These are phyloP conservation scores for Mortierella hygrophila DNA, from an alignment of 192 early-diverging fungal species.

Conservation along the genomic window DNA sequence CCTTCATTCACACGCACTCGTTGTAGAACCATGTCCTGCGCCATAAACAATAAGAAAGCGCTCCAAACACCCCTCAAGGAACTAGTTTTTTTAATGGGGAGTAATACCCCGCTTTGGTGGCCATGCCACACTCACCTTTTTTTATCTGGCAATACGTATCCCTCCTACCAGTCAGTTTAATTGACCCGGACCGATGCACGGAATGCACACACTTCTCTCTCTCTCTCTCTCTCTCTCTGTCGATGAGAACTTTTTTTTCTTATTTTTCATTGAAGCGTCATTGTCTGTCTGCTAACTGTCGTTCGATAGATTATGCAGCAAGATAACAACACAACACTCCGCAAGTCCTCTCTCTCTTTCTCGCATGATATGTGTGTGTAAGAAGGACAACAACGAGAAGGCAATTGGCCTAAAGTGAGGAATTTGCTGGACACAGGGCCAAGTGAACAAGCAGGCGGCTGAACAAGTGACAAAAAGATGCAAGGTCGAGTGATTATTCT, in stretches of 20 bases:
- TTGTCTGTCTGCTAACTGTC: not conserved
- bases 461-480: not conserved
- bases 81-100: too few relatives aligned
- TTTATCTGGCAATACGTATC: not conserved
- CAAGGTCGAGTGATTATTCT: not conserved
- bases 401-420: not conserved
- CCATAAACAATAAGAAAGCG: not conserved
- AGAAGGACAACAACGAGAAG: too few relatives aligned
- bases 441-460: not conserved
- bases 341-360: too few relatives aligned
- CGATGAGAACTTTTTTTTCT: not conserved
- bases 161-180: not conserved
- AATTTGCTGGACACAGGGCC: not conserved
- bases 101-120: not conserved
- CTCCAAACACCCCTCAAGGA: not conserved
- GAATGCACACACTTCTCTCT: not conserved
- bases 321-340: too few relatives aligned
- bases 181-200: not conserved
- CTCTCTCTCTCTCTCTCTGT: not conserved
- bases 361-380: too few relatives aligned
- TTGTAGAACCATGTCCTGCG: not conserved
- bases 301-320: too few relatives aligned
- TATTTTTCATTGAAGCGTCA: not conserved
- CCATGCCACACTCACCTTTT: not conserved
- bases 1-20: not conserved